Base-by-base conservation (phyloP, 345 rosid species). In the Cardamine chenopodiifolia region DNA sequence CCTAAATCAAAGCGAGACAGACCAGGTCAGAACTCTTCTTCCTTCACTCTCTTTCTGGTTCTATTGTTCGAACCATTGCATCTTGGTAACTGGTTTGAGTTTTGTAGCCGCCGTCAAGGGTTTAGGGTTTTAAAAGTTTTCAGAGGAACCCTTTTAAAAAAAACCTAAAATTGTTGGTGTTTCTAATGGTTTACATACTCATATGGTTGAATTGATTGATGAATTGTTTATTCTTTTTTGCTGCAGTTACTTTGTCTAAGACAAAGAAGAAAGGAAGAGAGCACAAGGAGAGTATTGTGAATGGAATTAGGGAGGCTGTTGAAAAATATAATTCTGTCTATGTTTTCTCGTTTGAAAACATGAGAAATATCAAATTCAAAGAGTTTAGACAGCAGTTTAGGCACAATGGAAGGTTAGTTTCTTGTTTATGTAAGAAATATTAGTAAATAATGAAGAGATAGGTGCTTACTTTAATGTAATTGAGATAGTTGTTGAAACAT, bases 261-360 rank as follows among this genome's bases (percentile, higher is more conserved):
- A 90, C 98, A 4, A 95, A 89, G 89, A 95, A 90, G 91, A 95
- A 95, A 78, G 99, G 99, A 31, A 89, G 84, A 49, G 98, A 86
- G 61, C 98, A 95, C 62, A 95, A 95, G 62, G 98, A 95, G 72
- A 0, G 42, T 19, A 79, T 92, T 35, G 87, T 92, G 0, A 83
- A 81, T 74, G 63, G 87, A 15, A 87, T 95, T 68, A 86, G 96
- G 59, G 90, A 89, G n/a, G 88, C 94, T 32, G 88, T 75, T 1
- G 98, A 95, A 14, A 81, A 56, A 2, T 88, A 86, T 62, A 62
- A 45, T 7, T 86, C 94, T 1, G 79, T 85, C 15, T 95, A 86
- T 80, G 97, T 90, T 44, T 95, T 95, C 80, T 79, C 91, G 26
- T 92, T 92, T 58, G 98, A 90, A 79, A 95, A 90, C 86, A 95